Evolutionary conservation across 176 grass and related monocot species (phyloP).

Genomic region (Phoenix dactylifera): DNA sequence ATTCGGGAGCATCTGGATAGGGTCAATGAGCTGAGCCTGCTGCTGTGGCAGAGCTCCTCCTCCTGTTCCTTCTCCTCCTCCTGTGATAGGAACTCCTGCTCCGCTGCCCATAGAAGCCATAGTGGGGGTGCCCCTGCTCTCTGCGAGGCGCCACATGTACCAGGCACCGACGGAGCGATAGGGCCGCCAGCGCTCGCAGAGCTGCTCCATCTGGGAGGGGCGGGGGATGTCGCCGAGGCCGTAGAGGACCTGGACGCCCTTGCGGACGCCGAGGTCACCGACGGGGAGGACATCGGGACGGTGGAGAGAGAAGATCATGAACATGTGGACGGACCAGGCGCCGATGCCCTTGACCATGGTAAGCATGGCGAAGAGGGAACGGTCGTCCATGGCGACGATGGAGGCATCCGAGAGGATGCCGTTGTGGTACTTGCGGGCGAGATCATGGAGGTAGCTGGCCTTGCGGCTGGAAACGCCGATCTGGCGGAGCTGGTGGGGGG

Average conservation of each 20-base stretch:
- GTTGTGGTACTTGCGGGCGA: conserved; percentile 28
- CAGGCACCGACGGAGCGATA: conserved; percentile 56
- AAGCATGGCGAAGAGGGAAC: conserved; percentile 17
- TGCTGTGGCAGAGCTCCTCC: background rate
- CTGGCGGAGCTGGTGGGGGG: conserved; percentile 36
- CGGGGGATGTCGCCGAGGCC: conserved; percentile 35
- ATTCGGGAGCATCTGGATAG: conserved; percentile 56
- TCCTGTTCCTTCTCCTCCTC: too few species aligned
- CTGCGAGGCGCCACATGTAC: conserved; percentile 69
- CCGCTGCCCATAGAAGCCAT: background rate
- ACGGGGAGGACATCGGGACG: conserved; percentile 55
- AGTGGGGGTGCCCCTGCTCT: conserved; percentile 29
- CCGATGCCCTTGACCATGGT: conserved; percentile 44
- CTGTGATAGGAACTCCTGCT: too few species aligned
- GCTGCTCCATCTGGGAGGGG: conserved; percentile 42
- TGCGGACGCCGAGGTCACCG: conserved; percentile 57
- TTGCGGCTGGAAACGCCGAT: conserved; percentile 55
- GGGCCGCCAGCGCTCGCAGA: conserved; percentile 42
- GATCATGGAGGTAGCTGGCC: conserved; percentile 10
- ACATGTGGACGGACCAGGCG: conserved; percentile 68
- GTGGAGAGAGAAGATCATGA: conserved; percentile 74
- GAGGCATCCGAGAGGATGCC: conserved; percentile 37
- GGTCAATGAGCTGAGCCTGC: conserved; percentile 45
- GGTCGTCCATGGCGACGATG: conserved; percentile 28
- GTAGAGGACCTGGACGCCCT: conserved; percentile 58